These are phyloP conservation scores for Aspergillus leporis DNA, from an alignment of 495 filamentous ascomycete genomes.

Conservation along the genomic window DNA sequence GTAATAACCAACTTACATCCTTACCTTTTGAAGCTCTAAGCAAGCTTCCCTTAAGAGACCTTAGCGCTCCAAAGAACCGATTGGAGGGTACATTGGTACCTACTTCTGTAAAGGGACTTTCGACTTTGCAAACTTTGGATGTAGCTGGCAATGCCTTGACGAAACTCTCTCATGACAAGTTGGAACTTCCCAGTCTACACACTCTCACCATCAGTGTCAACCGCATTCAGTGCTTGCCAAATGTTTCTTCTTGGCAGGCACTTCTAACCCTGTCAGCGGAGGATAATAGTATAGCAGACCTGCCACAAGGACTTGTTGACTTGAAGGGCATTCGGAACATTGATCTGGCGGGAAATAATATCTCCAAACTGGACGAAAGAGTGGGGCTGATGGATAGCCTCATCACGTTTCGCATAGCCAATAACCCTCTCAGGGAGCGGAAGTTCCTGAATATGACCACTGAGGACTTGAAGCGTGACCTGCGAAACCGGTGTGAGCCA, in stretches of 20 bases:
- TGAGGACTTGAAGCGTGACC: slow-evolving; percentile 76
- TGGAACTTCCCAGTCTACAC: slow-evolving; percentile 72
- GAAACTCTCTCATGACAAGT: slow-evolving; percentile 45
- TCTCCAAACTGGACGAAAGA: slow-evolving; percentile 70
- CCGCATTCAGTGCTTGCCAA: slow-evolving; percentile 68
- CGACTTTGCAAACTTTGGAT: slow-evolving; percentile 70
- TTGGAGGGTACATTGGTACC: slow-evolving; percentile 72
- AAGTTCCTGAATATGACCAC: slow-evolving; percentile 78
- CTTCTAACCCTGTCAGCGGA: slow-evolving; percentile 73
- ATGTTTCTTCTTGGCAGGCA: slow-evolving; percentile 67
- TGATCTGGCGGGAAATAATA: slow-evolving; percentile 82
- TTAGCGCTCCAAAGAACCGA: slow-evolving; percentile 78
- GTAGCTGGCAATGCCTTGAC: slow-evolving; percentile 73
- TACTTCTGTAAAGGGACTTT: slow-evolving; percentile 53
- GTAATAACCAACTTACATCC: slow-evolving; percentile 68
- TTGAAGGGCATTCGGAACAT: slow-evolving; percentile 68
- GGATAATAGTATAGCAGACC: slow-evolving; percentile 71
- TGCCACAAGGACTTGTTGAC: slow-evolving; percentile 72
- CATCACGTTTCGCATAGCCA: slow-evolving; percentile 68
- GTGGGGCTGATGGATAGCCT: slow-evolving; percentile 81
- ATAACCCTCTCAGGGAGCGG: slow-evolving; percentile 85
- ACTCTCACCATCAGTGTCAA: slow-evolving; percentile 75
- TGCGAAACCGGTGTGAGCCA: slow-evolving; percentile 70
- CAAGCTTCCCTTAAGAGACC: slow-evolving; percentile 67
- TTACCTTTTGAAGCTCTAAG: slow-evolving; percentile 70